Evolutionary conservation across 2,329 filamentous ascomycete genomes (phyloP), one percentile per base, ranked within the genome.

Genomic region (Fusarium multiceps): DNA sequence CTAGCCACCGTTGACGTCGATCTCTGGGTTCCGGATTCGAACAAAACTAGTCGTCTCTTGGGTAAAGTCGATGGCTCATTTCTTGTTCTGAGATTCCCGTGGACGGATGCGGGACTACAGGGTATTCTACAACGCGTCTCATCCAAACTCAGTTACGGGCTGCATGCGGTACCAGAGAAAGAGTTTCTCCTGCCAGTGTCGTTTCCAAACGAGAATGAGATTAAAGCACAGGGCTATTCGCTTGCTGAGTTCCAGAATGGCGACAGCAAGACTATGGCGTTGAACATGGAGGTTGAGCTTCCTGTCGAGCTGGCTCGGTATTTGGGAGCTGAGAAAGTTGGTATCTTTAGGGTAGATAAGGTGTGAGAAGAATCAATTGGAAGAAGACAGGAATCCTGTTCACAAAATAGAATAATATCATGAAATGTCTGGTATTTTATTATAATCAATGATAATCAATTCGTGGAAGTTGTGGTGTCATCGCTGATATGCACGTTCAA

Each of bases 1-100:
- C 84, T 98, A 54, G 90, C 93, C 10, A 90, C 89, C 48, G 85
- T 98, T 53, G 85, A 83, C 60, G 85, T 89, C 27, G 87, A 90
- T 73, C 82, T 91, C 47, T 94, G 91, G 90, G 79, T 90, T 27
- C 91, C 92, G 0, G 90, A 93, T 78, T 80, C 85, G 49, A 82
- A 76, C 75, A 87, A 87, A 78, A 78, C 80, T 60, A 82, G 84
- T 67, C 83, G 85, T 40, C 82, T 84, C 67, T 82, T 85, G 4
- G 84, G 86, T 34, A 82, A 83, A 61, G 82, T 84, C 3, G 86
- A 88, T 66, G 81, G 80, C 18, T 85, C 86, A 55, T 92, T 90
- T 75, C 77, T 93, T 28, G 83, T 93, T 34, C 76, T 93, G 55
- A 86, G 86, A 18, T 94, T 93, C 72, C 90, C 91, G 14, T 89